Percentiles rank a stretch among this genome's conserved stretches.
Evolutionary conservation across 768 basidiomycete genomes (phyloP).

Genomic region (Hericium coralloides): DNA sequence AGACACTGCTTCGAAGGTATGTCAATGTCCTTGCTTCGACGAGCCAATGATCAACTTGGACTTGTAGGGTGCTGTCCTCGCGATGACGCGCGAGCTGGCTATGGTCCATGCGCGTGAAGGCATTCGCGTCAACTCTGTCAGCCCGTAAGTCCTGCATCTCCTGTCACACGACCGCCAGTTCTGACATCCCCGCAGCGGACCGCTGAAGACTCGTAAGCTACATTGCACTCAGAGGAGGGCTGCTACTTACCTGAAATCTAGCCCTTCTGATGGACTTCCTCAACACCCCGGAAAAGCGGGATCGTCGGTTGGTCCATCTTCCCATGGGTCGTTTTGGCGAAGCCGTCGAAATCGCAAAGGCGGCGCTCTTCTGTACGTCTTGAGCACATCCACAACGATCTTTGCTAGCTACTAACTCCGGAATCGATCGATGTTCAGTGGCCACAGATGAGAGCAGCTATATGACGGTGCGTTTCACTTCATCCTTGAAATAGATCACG

Average conservation of each 20-base stretch:
- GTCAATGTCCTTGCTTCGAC: not conserved
- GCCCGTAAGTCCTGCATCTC: conserved; percentile 58
- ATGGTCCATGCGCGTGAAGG: conserved; percentile 98
- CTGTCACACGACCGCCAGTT: conserved; percentile 1
- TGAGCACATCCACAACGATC: not conserved
- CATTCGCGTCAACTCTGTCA: conserved; percentile 91
- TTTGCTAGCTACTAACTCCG: not conserved
- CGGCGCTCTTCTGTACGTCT: conserved; percentile 82
- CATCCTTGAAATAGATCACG: not conserved
- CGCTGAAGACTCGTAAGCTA: conserved; percentile 82
- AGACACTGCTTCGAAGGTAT: conserved; percentile 93
- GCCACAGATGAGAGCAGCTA: conserved; percentile 96
- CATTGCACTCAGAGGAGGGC: not conserved
- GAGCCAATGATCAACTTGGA: not conserved
- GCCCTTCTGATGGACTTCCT: conserved; percentile 98
- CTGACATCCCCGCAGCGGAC: conserved; percentile 49
- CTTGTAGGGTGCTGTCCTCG: conserved; percentile 86
- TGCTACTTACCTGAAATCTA: conserved; percentile 22
- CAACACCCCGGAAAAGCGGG: conserved; percentile 89
- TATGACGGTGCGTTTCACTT: conserved; percentile 58
- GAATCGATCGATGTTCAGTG: conserved; percentile 31
- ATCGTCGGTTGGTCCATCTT: conserved; percentile 82
- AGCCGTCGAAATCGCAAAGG: conserved; percentile 90
- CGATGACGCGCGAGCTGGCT: conserved; percentile 96
- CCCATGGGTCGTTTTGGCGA: conserved; percentile 98